Evolutionary conservation across 495 filamentous ascomycete species (phyloP).

Genomic region (Aspergillus bertholletiae): DNA sequence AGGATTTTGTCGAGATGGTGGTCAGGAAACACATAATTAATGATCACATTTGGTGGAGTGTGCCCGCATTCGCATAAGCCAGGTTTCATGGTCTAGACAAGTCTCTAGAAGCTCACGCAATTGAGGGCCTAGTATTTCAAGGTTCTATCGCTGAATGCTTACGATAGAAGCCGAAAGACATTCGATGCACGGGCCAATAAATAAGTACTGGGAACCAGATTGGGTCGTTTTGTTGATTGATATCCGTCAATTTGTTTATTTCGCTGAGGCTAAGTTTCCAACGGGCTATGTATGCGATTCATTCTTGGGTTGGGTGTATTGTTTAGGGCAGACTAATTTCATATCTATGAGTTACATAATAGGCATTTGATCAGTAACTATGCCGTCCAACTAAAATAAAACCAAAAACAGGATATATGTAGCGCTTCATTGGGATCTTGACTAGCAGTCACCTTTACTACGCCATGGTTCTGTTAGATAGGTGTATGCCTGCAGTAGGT

Average conservation of each 20-base stretch:
- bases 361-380: too few species aligned
- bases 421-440: background rate
- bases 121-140: background rate
- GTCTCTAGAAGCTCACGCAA: background rate
- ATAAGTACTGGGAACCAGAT: background rate
- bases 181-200: background rate
- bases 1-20: background rate
- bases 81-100: background rate
- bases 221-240: too few species aligned
- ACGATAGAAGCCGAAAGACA: background rate
- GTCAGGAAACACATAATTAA: background rate
- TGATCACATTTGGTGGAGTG: background rate
- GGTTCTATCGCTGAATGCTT: background rate
- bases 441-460: background rate
- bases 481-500: background rate
- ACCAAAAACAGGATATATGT: background rate
- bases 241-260: too few species aligned
- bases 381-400: too few species aligned
- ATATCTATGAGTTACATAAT: too few species aligned
- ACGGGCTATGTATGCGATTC: too few species aligned
- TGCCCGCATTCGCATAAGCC: background rate
- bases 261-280: too few species aligned
- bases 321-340: too few species aligned
- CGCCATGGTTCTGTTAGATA: background rate
- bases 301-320: too few species aligned